Evolutionary conservation across 2,329 filamentous ascomycete species (phyloP).

Genomic region (Stemphylium beticola): DNA sequence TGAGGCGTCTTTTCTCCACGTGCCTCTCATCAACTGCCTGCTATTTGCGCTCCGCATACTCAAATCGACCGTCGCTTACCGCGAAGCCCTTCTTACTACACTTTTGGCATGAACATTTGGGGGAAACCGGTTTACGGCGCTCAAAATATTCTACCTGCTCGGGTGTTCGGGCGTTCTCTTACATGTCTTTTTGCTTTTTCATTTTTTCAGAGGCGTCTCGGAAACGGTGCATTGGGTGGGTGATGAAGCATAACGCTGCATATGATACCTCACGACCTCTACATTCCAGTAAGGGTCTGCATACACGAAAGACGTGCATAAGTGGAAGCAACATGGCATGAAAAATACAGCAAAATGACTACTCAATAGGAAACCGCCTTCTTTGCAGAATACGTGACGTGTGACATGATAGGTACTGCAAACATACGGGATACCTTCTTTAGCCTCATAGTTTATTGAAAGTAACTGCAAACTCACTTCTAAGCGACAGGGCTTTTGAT

Average conservation of each 20-base stretch:
- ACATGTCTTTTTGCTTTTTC: background rate
- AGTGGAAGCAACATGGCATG: background rate
- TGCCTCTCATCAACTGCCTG: no score
- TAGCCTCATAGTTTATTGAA: no score
- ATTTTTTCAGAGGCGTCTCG: background rate
- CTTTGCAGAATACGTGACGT: background rate
- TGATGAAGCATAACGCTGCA: background rate
- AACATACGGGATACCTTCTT: no score
- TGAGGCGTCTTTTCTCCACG: background rate
- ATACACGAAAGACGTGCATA: background rate
- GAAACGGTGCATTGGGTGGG: constrained; percentile 5
- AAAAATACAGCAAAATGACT: background rate
- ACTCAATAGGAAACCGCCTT: background rate
- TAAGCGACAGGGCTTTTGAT: no score
- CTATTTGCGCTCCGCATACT: no score
- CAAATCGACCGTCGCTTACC: no score
- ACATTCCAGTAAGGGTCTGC: background rate
- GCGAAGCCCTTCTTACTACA: no score
- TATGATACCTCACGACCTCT: constrained; percentile 9
- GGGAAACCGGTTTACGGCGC: no score
- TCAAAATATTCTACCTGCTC: no score
- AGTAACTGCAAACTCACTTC: no score
- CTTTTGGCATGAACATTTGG: no score
- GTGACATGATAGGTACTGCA: no score
- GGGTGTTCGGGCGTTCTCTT: background rate